Conservation (phyloP, 2,329 filamentous ascomycete species). For the Dryadomyces quercivorus region DNA sequence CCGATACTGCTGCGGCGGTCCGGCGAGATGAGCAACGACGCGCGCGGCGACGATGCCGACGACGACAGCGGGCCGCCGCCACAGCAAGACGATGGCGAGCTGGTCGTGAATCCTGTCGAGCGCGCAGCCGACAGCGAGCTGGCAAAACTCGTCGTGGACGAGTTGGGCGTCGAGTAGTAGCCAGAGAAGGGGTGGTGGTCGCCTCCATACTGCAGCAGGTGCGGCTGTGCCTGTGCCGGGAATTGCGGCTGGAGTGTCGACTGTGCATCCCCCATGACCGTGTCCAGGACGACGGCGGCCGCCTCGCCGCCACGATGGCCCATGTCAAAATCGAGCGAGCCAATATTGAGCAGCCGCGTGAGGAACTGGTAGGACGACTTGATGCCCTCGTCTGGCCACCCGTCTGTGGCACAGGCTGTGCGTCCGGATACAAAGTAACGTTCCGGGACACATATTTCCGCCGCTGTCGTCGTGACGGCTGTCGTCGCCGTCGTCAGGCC, state of each 20-base stretch:
- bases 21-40: constrained; percentile 7
- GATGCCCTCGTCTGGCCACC: constrained; percentile 17
- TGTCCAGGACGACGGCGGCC: background rate
- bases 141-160: constrained; percentile 11
- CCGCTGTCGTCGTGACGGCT: background rate
- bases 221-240: background rate
- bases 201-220: background rate
- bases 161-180: constrained; percentile 13
- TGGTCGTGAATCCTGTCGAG: constrained; percentile 7
- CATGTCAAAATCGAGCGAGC: constrained; percentile 18
- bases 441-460: constrained; percentile 14
- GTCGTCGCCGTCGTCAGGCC: constrained; percentile 6
- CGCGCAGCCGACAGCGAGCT: constrained; percentile 9
- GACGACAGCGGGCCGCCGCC: constrained; percentile 7
- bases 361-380: constrained; percentile 20
- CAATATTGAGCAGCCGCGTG: constrained; percentile 17
- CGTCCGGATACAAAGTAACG: constrained; percentile 17
- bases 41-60: constrained; percentile 9
- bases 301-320: background rate
- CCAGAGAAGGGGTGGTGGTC: constrained; percentile 5
- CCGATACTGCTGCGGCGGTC: constrained; percentile 11
- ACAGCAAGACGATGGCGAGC: constrained; percentile 7
- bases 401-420: constrained; percentile 14
- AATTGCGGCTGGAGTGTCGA: too few species aligned
- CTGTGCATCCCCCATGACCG: too few species aligned